Percentiles rank a stretch among this genome's conserved stretches.
phyloP scores from a whole-genome alignment of 257 asterid genomes.

The Petunia axillaris region DNA sequence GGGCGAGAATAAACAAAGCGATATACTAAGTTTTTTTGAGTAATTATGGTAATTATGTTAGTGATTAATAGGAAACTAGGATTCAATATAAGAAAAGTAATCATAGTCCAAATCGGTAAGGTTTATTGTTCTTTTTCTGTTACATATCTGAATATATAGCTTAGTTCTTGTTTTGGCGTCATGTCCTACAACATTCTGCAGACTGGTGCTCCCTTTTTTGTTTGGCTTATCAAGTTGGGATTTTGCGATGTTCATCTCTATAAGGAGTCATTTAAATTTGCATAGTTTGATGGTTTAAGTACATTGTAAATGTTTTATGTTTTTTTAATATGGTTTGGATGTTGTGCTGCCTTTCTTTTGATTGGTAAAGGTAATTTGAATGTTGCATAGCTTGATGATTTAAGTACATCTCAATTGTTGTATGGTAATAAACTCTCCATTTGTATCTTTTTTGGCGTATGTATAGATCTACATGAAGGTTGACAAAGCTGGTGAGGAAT shows the following conservation, averaged over 20 bases:
- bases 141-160: no score
- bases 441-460: slow-evolving; percentile 3
- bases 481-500: slow-evolving; percentile 74
- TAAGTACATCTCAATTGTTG: neutral
- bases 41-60: neutral
- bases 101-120: neutral
- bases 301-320: neutral
- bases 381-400: neutral
- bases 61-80: neutral
- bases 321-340: no score
- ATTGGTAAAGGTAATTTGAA: no score
- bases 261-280: neutral
- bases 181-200: no score
- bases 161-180: neutral
- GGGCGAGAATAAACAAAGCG: neutral
- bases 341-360: no score
- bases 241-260: neutral
- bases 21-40: neutral
- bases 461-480: slow-evolving; percentile 80
- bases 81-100: neutral
- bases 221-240: neutral
- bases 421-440: neutral
- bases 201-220: neutral
- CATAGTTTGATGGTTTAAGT: neutral
- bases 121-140: neutral